phyloP scores from a whole-genome alignment of 148 eudicot species.

The Rhododendron molle region DNA sequence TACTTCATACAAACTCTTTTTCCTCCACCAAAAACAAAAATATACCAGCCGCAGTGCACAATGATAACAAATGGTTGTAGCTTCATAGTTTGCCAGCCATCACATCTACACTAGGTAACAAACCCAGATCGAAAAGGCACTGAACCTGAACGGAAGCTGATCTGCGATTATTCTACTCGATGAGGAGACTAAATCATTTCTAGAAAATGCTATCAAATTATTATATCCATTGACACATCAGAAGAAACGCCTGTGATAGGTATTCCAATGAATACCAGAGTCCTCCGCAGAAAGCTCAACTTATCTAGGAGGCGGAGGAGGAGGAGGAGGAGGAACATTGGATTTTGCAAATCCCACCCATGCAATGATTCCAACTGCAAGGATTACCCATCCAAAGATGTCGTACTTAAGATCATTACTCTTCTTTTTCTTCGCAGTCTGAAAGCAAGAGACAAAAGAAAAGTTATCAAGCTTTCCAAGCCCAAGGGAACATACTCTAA shows the following conservation, averaged over 20 bases:
- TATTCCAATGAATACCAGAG: not conserved
- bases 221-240: not conserved
- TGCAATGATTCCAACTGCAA: constrained; percentile 70
- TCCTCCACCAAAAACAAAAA: not conserved
- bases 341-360: constrained; percentile 81
- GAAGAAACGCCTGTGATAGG: not conserved
- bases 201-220: not conserved
- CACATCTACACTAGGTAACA: not conserved
- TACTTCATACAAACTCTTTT: not conserved
- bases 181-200: not conserved
- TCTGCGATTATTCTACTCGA: not conserved
- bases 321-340: constrained; percentile 68
- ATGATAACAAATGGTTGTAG: not conserved
- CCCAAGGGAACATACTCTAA: not conserved
- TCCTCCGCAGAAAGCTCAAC: not conserved
- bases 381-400: constrained; percentile 58
- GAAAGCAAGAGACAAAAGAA: constrained; percentile 1
- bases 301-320: constrained; percentile 72
- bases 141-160: not conserved
- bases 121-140: not conserved
- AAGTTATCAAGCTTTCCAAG: not conserved
- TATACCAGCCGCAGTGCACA: not conserved
- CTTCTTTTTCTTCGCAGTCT: constrained; percentile 39
- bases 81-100: not conserved
- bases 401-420: constrained; percentile 54